These are phyloP conservation scores for Dactylellina leptospora DNA, from an alignment of 2,329 filamentous ascomycete species.

Conservation along the genomic window DNA sequence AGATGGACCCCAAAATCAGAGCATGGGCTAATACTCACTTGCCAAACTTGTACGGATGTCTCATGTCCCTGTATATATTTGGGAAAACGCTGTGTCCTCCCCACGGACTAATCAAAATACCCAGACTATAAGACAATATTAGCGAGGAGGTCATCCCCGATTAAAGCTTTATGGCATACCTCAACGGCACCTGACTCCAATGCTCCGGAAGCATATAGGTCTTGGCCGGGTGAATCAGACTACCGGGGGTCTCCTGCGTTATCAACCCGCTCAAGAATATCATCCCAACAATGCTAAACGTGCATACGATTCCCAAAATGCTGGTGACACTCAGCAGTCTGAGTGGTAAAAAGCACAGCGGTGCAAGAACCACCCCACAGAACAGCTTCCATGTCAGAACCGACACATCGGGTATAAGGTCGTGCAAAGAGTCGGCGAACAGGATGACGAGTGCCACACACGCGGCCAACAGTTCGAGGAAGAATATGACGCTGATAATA, in stretches of 20 bases:
- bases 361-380: conserved; percentile 79
- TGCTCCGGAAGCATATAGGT: conserved; percentile 85
- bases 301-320: conserved; percentile 89
- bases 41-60: conserved; percentile 82
- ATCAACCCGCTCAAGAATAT: conserved; percentile 85
- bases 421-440: conserved; percentile 88
- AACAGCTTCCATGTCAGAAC: conserved; percentile 83
- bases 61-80: conserved; percentile 81
- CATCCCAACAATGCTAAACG: conserved; percentile 84
- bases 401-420: conserved; percentile 76
- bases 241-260: conserved; percentile 81
- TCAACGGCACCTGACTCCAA: conserved; percentile 85
- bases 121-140: conserved; percentile 67
- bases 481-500: conserved; percentile 84
- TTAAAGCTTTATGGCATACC: conserved; percentile 61
- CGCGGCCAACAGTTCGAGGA: conserved; percentile 83
- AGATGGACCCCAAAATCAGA: conserved; percentile 1
- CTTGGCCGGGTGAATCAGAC: conserved; percentile 78
- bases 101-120: conserved; percentile 69
- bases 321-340: conserved; percentile 87
- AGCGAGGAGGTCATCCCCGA: not conserved
- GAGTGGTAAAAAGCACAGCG: conserved; percentile 84
- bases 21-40: conserved; percentile 37
- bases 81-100: conserved; percentile 80
- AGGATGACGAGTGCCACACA: conserved; percentile 89